phyloP scores from a whole-genome alignment of 257 asterid species.

The Jacaranda mimosifolia region DNA sequence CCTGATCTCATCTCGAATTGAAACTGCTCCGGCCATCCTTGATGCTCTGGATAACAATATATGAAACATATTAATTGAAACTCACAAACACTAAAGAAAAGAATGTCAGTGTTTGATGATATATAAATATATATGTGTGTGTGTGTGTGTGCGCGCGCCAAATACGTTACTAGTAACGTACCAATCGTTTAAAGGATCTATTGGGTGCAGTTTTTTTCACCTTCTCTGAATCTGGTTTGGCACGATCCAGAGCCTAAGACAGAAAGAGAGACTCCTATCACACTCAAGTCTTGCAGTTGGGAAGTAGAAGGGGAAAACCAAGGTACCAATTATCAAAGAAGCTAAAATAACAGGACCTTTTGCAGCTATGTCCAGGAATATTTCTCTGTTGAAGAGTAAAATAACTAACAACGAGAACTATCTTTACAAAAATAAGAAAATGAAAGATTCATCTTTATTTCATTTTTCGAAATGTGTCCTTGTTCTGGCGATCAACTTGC shows the following conservation, averaged over 20 bases:
- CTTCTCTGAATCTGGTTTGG: constrained; percentile 76
- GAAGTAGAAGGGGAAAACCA: neutral
- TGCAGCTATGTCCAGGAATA: constrained; percentile 11
- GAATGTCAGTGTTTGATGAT: constrained; percentile 5
- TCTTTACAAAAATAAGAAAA: neutral
- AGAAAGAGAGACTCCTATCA: constrained; percentile 30
- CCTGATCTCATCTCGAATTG: constrained; percentile 44
- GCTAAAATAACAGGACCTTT: neutral
- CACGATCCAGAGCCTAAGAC: constrained; percentile 81
- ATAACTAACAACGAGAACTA: neutral
- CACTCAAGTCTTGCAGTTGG: constrained; percentile 23
- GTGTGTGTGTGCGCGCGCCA: neutral
- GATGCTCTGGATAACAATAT: constrained; percentile 39
- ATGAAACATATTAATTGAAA: neutral
- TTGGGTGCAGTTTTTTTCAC: constrained; percentile 47
- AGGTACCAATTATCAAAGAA: neutral
- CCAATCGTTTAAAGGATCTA: constrained; percentile 77
- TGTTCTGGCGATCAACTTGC: neutral
- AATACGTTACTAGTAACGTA: constrained; percentile 31
- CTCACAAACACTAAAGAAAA: neutral
- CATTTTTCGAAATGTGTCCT: neutral
- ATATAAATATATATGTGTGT: no score
- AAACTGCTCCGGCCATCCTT: constrained; percentile 45
- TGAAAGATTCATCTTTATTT: constrained; percentile 3
- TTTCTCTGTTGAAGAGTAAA: neutral